phyloP scores from a whole-genome alignment of 108 stramenopile species.

The Cyclotella atomus region DNA sequence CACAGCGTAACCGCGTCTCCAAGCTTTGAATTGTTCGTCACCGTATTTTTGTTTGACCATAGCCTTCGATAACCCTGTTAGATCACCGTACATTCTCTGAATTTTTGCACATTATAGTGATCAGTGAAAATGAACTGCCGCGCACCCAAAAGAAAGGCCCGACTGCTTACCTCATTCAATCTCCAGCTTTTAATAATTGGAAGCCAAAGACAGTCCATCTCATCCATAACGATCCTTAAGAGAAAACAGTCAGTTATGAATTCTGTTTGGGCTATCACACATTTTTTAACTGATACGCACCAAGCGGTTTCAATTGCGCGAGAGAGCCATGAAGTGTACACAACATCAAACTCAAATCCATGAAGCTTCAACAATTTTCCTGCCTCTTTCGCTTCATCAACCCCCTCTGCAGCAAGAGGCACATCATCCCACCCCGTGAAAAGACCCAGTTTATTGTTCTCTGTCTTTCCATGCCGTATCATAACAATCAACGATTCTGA shows the following conservation, averaged over 20 bases:
- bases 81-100: slow-evolving; percentile 72
- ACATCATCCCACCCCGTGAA: slow-evolving; percentile 96
- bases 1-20: slow-evolving; percentile 88
- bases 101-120: no score
- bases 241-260: neutral
- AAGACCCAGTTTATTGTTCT: slow-evolving; percentile 91
- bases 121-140: no score
- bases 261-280: neutral
- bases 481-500: slow-evolving; percentile 81
- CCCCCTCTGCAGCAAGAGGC: slow-evolving; percentile 85
- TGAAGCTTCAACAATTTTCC: slow-evolving; percentile 79
- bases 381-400: slow-evolving; percentile 87
- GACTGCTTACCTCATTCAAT: slow-evolving; percentile 81
- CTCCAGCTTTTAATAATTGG: slow-evolving; percentile 94
- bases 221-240: slow-evolving; percentile 78
- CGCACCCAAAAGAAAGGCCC: no score
- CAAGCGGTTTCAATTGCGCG: slow-evolving; percentile 83
- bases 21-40: slow-evolving; percentile 91
- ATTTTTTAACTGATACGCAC: neutral
- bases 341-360: slow-evolving; percentile 64
- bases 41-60: slow-evolving; percentile 94
- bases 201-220: slow-evolving; percentile 92
- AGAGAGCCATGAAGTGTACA: slow-evolving; percentile 97
- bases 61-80: slow-evolving; percentile 91
- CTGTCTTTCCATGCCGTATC: slow-evolving; percentile 94